These are phyloP conservation scores for Friedmanniomyces simplex DNA, from an alignment of 495 filamentous ascomycete genomes.

Conservation along the genomic window DNA sequence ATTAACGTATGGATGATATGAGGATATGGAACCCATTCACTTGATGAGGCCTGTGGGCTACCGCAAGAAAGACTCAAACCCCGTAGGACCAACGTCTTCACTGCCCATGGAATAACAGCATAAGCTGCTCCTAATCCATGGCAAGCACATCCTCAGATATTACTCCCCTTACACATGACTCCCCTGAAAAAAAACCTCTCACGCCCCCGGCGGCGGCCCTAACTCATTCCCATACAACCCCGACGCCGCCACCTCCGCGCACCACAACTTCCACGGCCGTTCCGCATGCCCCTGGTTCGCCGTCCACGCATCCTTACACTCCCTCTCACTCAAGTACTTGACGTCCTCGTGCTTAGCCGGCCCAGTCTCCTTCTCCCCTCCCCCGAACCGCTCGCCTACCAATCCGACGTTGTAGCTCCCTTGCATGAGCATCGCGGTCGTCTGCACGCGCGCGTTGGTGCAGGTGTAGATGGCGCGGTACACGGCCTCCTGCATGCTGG, in stretches of 20 bases:
- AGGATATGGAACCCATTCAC: no score
- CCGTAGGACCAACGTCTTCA: no score
- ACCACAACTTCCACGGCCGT: slow-evolving; percentile 31
- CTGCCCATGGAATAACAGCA: no score
- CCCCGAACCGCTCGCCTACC: slow-evolving; percentile 22
- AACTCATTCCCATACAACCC: slow-evolving; percentile 29
- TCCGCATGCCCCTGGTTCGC: slow-evolving; percentile 13
- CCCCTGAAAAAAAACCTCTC: no score
- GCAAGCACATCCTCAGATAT: no score
- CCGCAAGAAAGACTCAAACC: no score
- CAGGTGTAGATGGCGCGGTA: slow-evolving; percentile 31
- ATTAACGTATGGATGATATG: no score
- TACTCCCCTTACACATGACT: no score
- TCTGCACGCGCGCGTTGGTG: slow-evolving; percentile 28
- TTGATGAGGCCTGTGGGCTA: no score
- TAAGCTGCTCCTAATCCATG: no score
- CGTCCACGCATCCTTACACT: slow-evolving; percentile 28
- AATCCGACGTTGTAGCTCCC: slow-evolving; percentile 23
- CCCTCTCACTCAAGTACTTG: slow-evolving; percentile 29
- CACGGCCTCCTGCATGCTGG: slow-evolving; percentile 28
- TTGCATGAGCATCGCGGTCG: slow-evolving; percentile 24
- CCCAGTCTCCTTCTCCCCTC: slow-evolving; percentile 31
- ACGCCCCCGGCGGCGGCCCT: slow-evolving; percentile 7
- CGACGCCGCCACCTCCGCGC: slow-evolving; percentile 27
- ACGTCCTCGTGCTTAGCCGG: slow-evolving; percentile 29